A percentile compares a stretch with the other conserved stretches of the same genome.
These are phyloP conservation scores for Malus domestica DNA, from an alignment of 306 rosid genomes.

Conservation along the genomic window DNA sequence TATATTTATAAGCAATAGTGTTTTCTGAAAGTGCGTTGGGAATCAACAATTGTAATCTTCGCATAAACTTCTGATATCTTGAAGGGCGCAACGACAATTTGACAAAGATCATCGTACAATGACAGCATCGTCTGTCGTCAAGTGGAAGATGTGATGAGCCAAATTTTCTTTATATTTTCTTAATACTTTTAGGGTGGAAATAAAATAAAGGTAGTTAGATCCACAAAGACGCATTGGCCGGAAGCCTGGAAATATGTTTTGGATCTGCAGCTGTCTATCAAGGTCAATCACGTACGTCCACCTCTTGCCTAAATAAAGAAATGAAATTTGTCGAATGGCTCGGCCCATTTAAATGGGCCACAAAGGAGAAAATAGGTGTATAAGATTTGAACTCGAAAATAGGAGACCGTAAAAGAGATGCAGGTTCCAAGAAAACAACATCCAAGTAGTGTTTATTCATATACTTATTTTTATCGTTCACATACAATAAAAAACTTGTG, in stretches of 20 bases:
- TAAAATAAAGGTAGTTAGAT: neutral
- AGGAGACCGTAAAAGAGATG: conserved; percentile 9
- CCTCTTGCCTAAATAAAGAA: neutral
- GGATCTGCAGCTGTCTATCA: neutral
- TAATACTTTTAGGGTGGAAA: neutral
- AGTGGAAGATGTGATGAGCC: neutral
- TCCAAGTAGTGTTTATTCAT: conserved; percentile 13
- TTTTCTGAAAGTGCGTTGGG: neutral
- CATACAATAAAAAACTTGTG: no score
- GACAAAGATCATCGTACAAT: neutral
- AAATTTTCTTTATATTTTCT: no score
- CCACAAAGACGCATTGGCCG: neutral
- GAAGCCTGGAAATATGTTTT: neutral
- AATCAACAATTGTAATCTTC: no score
- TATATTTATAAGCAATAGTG: neutral
- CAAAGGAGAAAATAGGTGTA: conserved; percentile 41
- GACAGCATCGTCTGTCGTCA: no score
- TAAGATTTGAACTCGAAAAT: no score
- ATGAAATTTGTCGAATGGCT: neutral
- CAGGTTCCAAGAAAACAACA: conserved; percentile 19
- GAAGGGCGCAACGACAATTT: neutral
- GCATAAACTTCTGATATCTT: no score
- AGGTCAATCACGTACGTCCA: neutral
- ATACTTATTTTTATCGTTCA: no score
- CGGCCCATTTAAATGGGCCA: neutral